Base-by-base conservation (phyloP, 163 green algal genomes). In the Chlorella variabilis region DNA sequence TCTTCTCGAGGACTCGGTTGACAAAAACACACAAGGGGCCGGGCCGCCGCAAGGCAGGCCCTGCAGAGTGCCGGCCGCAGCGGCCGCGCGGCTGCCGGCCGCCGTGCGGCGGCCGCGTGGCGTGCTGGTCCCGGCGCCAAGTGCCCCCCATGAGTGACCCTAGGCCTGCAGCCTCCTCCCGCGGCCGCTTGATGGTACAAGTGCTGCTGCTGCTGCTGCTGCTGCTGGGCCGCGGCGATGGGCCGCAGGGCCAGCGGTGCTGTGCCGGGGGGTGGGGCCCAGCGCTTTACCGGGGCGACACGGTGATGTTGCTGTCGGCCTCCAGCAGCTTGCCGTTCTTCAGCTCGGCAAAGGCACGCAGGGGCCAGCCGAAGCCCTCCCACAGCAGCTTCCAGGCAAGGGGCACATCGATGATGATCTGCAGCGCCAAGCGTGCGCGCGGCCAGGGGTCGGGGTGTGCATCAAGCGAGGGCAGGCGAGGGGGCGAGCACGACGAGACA, bases 271-370 rank as follows among this genome's bases (percentile, higher is more conserved):
- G n/a, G 69, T n/a, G 11, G 45, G 45, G 45, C 45, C 27, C 31
- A 62, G 20, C 81, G 9, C 15, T 63, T 91, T 94, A 98, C 66
- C 94, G 86, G 63, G 94, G 94, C 77, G 90, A 21, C n/a, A 99
- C 93, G 74, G 96, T 99, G 93, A 99, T 99, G 85, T 99, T 98
- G 85, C 90, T 85, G 75, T 92, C 91, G 58, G 94, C 89, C 89
- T 97, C 96, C 39, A 93, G 86, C 23, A 99, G 93, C 34, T 90
- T 94, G 80, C 92, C 92, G 49, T 91, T 92, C 45, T 88, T 89
- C 20, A 98, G 91, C 91, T 98, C 94, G 71, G 91, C 84, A 25
- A 97, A 80, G 18, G 91, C 92, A 39, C 78, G 83, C 81, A 97
- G 77, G 80, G 96, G 96, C 96, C 96, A 99, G 67, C 75, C 93